These are phyloP conservation scores for Verticillium longisporum DNA, from an alignment of 2,329 filamentous ascomycete genomes.

Conservation along the genomic window DNA sequence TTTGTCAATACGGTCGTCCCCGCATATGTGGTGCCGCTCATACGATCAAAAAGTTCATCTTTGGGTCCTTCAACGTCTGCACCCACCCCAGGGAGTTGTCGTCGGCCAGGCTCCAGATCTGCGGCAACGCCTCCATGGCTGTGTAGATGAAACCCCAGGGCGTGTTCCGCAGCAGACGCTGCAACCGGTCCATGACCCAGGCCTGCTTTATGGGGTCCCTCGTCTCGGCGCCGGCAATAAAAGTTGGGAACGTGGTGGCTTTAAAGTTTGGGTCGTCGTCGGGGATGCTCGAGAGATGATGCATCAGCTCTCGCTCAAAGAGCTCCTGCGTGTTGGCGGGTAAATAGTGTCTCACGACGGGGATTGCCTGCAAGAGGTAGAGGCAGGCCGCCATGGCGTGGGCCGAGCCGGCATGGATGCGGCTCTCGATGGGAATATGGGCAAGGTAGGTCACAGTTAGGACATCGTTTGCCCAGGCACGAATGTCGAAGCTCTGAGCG, in stretches of 20 bases:
- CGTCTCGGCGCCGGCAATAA: constrained; percentile 47
- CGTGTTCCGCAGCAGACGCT: constrained; percentile 28
- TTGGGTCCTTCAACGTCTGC: constrained; percentile 31
- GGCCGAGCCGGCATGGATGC: constrained; percentile 32
- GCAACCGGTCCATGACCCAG: constrained; percentile 42
- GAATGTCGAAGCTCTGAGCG: constrained; percentile 32
- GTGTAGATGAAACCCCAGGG: constrained; percentile 44
- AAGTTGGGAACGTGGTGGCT: constrained; percentile 49
- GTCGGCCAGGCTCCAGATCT: constrained; percentile 32
- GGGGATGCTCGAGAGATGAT: constrained; percentile 38
- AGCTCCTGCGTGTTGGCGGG: constrained; percentile 19
- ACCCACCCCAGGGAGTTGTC: constrained; percentile 30
- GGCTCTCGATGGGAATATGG: constrained; percentile 24
- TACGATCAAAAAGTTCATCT: constrained; percentile 36
- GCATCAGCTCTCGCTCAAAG: constrained; percentile 37
- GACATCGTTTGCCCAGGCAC: constrained; percentile 31
- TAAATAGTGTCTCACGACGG: constrained; percentile 18
- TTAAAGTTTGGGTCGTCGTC: constrained; percentile 47
- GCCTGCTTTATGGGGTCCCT: constrained; percentile 31
- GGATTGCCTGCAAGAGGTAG: constrained; percentile 36
- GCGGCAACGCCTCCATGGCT: constrained; percentile 35
- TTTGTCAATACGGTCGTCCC: neutral
- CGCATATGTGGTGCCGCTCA: constrained; percentile 13
- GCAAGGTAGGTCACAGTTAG: constrained; percentile 25
- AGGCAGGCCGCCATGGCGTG: constrained; percentile 37